These are phyloP conservation scores for Hanseniaspora mollemarum DNA, from an alignment of 805 yeast species.

Conservation along the genomic window DNA sequence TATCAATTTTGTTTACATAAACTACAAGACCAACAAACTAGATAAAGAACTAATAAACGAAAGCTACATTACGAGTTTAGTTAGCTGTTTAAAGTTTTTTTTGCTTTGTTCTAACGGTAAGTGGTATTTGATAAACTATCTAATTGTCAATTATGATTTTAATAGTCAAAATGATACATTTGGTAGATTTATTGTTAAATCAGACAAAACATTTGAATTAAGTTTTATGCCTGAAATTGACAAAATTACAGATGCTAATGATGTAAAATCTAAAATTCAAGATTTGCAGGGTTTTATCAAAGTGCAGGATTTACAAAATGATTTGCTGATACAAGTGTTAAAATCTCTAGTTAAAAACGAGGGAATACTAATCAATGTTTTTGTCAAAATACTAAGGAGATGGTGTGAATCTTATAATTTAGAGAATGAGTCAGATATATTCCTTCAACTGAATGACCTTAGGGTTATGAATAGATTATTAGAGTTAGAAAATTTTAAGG, in stretches of 20 bases:
- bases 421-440: conserved; percentile 19
- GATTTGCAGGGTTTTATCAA: conserved; percentile 32
- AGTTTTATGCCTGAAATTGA: conserved; percentile 6
- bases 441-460: conserved; percentile 45
- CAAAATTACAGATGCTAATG: conserved; percentile 17
- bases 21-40: conserved; percentile 19
- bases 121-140: conserved; percentile 13
- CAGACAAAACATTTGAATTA: conserved; percentile 28
- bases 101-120: conserved; percentile 14
- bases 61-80: conserved; percentile 15
- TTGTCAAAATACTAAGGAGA: conserved; percentile 42
- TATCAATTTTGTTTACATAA: conserved; percentile 29
- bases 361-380: conserved; percentile 35
- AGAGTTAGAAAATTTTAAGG: conserved; percentile 12
- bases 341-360: conserved; percentile 37
- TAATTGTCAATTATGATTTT: conserved; percentile 9
- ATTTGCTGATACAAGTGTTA: conserved; percentile 36
- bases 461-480: conserved; percentile 45
- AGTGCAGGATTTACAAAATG: conserved; percentile 37
- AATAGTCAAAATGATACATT: conserved; percentile 29
- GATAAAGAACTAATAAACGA: conserved; percentile 9
- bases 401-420: conserved; percentile 39
- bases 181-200: conserved; percentile 29
- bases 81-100: conserved; percentile 8
- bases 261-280: conserved; percentile 13